Percentiles rank a stretch among this genome's conserved stretches.
These are phyloP conservation scores for Hypoxylon sp. DNA, from an alignment of 2,329 filamentous ascomycete species.

Conservation along the genomic window DNA sequence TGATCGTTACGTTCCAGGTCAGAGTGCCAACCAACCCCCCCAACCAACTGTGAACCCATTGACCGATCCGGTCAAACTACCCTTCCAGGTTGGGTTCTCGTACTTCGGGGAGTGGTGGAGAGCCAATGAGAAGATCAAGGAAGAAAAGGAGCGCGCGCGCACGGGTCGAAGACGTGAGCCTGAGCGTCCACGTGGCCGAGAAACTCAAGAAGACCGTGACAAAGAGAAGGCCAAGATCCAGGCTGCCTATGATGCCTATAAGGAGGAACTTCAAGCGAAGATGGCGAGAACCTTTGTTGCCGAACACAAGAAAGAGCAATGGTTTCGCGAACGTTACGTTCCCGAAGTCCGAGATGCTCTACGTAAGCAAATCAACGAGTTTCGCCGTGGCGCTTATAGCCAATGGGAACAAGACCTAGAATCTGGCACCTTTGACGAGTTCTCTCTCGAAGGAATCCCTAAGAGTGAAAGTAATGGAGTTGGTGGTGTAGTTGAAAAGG, in stretches of 20 bases:
- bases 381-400: slow-evolving; percentile 81
- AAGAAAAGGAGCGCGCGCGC: slow-evolving; percentile 80
- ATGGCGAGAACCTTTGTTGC: slow-evolving; percentile 93
- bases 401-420: slow-evolving; percentile 94
- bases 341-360: slow-evolving; percentile 84
- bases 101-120: slow-evolving; percentile 92
- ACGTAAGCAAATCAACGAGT: slow-evolving; percentile 81
- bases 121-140: slow-evolving; percentile 84
- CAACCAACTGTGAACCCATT: slow-evolving; percentile 75
- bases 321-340: slow-evolving; percentile 97
- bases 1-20: slow-evolving; percentile 86
- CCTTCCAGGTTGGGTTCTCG: slow-evolving; percentile 87
- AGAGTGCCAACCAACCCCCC: slow-evolving; percentile 67
- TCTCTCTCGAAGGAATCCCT: slow-evolving; percentile 92
- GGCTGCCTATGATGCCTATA: slow-evolving; percentile 75
- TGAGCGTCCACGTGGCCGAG: slow-evolving; percentile 74
- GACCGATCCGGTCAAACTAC: slow-evolving; percentile 78
- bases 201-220: slow-evolving; percentile 80
- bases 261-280: slow-evolving; percentile 77
- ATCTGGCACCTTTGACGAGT: slow-evolving; percentile 90
- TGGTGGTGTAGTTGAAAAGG: slow-evolving; percentile 89
- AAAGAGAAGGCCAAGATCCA: slow-evolving; percentile 86
- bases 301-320: slow-evolving; percentile 95
- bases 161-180: slow-evolving; percentile 78
- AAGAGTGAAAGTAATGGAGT: slow-evolving; percentile 92